Evolutionary conservation across 495 filamentous ascomycete species (phyloP), one percentile per base, ranked within the genome.

Genomic region (Penicillium bialowiezense): DNA sequence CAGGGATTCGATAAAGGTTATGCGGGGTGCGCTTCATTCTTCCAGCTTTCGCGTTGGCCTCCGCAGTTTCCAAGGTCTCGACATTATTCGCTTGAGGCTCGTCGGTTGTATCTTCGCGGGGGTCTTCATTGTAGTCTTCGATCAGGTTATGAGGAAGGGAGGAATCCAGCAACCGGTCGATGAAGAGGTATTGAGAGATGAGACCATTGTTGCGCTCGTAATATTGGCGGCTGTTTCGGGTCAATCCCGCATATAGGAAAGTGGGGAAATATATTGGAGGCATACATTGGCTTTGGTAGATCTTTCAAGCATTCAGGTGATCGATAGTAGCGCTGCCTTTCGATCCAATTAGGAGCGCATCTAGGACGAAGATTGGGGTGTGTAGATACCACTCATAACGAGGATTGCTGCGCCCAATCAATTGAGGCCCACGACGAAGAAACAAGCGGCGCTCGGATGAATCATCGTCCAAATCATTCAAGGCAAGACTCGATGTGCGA

Each of bases 161-260:
- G 10, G 89, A 95, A 65, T 95, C 90, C 28, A 97, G 78, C 15
- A 97, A 70, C n/a, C 86, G 79, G 65, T 97, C 91, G 54, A 96
- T 95, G 59, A 92, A 96, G 39, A 89, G 76, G 63, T 96, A 97
- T 55, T 90, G 87, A 48, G 90, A 86, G 41, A 97, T 81, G 8
- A 97, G 69, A 44, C 76, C 77, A 63, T 97, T 97, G 57, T 79
- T 90, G 5, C 86, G 80, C 64, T 91, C 84, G 63, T 97, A 91
- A 69, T 93, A 95, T 61, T 85, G 51, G 15, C 90, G 85, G 17
- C 70, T 73, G 15, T 12, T 20, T 32, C 14, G 37, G n/a, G 29
- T 52, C 13, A 39, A 14, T 23, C 23, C 9, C 14, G 18, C 18
- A 28, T 13, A 7, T n/a, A 14, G 28, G 8, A 24, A 9, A 48